Evolutionary conservation across 495 filamentous ascomycete genomes (phyloP).

Genomic region (Xylaria castorea): DNA sequence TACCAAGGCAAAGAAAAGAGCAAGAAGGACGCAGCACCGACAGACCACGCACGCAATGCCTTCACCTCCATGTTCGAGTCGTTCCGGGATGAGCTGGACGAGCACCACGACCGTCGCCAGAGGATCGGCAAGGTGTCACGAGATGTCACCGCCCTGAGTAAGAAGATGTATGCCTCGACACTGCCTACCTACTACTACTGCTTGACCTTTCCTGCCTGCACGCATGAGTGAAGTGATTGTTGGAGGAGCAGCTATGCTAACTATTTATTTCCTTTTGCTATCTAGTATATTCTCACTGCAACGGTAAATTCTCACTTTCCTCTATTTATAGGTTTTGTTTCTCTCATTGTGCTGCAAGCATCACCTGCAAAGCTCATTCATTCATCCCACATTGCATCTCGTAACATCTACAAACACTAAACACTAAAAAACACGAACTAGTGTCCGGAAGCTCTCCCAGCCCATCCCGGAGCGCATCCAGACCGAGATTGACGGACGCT

Average conservation of each 20-base stretch:
- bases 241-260: constrained; percentile 8
- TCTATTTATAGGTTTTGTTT: background rate
- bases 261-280: background rate
- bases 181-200: background rate
- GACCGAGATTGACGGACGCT: constrained; percentile 67
- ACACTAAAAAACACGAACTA: too few relatives aligned
- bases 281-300: constrained; percentile 90
- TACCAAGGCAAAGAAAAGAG: constrained; percentile 62
- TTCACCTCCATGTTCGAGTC: constrained; percentile 81
- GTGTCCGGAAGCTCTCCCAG: constrained; percentile 67
- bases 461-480: constrained; percentile 69
- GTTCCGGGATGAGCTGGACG: constrained; percentile 87
- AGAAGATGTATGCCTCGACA: constrained; percentile 80
- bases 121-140: constrained; percentile 85
- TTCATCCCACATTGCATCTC: constrained; percentile 18
- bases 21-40: constrained; percentile 39
- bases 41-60: constrained; percentile 49
- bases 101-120: constrained; percentile 92
- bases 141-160: constrained; percentile 91
- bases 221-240: background rate
- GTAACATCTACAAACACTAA: constrained; percentile 13
- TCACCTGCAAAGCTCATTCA: background rate
- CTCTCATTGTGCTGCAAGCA: background rate
- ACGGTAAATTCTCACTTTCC: constrained; percentile 60
- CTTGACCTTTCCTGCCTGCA: background rate